These are phyloP conservation scores for Pythium oligandrum DNA, from an alignment of 352 stramenopile species.

Conservation along the genomic window DNA sequence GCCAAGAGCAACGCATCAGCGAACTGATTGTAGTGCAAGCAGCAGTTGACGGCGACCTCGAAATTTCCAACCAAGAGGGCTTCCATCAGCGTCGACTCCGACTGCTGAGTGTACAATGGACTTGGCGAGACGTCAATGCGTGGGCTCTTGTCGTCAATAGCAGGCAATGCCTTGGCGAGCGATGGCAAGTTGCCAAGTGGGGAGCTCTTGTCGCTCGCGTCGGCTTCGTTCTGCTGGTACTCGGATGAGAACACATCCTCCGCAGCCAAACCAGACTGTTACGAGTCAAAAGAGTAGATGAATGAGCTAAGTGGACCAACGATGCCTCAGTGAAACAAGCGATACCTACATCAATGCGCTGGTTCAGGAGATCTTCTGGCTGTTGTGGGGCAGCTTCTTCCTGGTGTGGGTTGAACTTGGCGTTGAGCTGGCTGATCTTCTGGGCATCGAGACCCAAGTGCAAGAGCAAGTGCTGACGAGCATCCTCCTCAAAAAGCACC, in stretches of 20 bases:
- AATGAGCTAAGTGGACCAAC: too few relatives aligned
- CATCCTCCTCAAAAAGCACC: slow-evolving; percentile 94
- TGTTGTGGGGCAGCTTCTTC: slow-evolving; percentile 19
- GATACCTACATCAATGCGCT: slow-evolving; percentile 68
- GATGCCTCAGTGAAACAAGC: not conserved
- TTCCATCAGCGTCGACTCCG: slow-evolving; percentile 92
- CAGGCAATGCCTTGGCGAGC: slow-evolving; percentile 37
- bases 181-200: slow-evolving; percentile 28
- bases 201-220: not conserved
- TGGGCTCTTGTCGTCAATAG: slow-evolving; percentile 67
- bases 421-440: slow-evolving; percentile 85
- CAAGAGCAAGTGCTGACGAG: slow-evolving; percentile 91
- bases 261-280: slow-evolving; percentile 46
- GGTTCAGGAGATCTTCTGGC: slow-evolving; percentile 35
- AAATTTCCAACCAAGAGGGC: slow-evolving; percentile 98
- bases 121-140: slow-evolving; percentile 56
- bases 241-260: slow-evolving; percentile 78
- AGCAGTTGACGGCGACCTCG: slow-evolving; percentile 96
- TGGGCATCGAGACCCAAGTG: slow-evolving; percentile 94
- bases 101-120: slow-evolving; percentile 85
- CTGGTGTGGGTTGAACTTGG: slow-evolving; percentile 62
- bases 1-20: slow-evolving; percentile 94
- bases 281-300: not conserved
- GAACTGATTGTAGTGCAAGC: slow-evolving; percentile 93
- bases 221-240: slow-evolving; percentile 38